Conservation (phyloP, 345 rosid genomes). For the Eucalyptus guilfoylei region DNA sequence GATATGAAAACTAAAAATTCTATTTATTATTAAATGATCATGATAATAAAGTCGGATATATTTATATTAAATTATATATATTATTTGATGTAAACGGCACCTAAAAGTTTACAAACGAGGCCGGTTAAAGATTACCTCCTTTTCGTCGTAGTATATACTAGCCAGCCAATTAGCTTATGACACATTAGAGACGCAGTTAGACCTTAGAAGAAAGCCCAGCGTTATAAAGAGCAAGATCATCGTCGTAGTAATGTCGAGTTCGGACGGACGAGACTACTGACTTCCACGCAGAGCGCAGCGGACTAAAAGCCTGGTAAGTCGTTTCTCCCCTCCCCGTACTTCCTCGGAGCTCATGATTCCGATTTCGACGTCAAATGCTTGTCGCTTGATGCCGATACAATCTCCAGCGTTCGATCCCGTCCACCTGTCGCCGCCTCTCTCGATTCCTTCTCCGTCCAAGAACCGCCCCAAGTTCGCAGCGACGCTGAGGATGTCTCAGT, state of each 20-base stretch:
- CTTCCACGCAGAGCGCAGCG: background rate
- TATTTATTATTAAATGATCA: too few species aligned
- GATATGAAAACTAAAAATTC: too few species aligned
- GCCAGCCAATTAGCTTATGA: too few species aligned
- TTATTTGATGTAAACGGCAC: background rate
- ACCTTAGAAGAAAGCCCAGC: background rate
- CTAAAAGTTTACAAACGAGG: too few species aligned
- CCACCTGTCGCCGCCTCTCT: background rate
- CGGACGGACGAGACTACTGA: background rate
- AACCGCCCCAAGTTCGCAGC: background rate
- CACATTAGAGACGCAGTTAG: too few species aligned
- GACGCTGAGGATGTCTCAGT: constrained; percentile 25
- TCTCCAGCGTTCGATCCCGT: background rate
- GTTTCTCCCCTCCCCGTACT: background rate
- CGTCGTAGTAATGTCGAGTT: constrained; percentile 29
- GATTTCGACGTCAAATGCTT: background rate
- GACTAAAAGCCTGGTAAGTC: constrained; percentile 6
- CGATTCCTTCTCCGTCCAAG: background rate
- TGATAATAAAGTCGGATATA: too few species aligned
- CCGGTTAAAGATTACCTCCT: too few species aligned
- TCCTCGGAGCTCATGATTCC: background rate
- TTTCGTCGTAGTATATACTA: too few species aligned
- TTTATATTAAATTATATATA: too few species aligned
- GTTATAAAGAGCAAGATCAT: background rate
- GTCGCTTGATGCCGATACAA: background rate